Base-by-base conservation (phyloP, 2,329 filamentous ascomycete species). In the Paecilomyces sp. region DNA sequence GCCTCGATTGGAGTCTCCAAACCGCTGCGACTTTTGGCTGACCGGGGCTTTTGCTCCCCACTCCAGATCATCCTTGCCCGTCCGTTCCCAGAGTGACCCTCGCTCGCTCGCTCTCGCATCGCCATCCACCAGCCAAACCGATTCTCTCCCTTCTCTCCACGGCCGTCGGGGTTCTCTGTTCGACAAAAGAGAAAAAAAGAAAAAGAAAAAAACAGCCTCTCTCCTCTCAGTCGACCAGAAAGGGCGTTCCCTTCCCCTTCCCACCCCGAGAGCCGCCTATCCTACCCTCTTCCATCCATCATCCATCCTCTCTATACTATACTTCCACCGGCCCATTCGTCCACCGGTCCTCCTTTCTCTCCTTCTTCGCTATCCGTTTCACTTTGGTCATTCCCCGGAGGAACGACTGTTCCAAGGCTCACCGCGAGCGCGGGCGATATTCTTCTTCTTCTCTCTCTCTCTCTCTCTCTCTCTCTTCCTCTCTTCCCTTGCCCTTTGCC, bases 331-430 rank as follows among this genome's bases (percentile, higher is more conserved):
- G 54, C 54, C 61, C 60, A 54, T 57, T 61, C 57, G 57, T 54
- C 57, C 55, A 59, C 55, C 54, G 54, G 51, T 60, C 56, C 55
- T 36, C 31, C 58, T 36, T 55, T 58, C 41, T 61, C 54, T 41
- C 51, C 36, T 54, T 34, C 53, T 54, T 34, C 53, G 13, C 47
- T 53, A 54, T 58, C 61, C 53, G 34, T 55, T 51, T 47, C 47
- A 33, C 33, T 50, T 54, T 65, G 60, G 65, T 71, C 70, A 68
- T 74, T 74, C 73, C 73, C 73, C 66, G 74, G 74, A 66, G 74
- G 73, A 76, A 74, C 73, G 68, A 70, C 70, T 69, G 70, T 69
- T 67, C 69, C 66, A 65, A 63, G 52, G 59, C 60, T 62, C 62
- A 60, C 57, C 61, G 57, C 59, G 57, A 61, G 58, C 58, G 61